phyloP scores from a whole-genome alignment of 2,329 filamentous ascomycete genomes.

The Orbilia blumenaviensis region DNA sequence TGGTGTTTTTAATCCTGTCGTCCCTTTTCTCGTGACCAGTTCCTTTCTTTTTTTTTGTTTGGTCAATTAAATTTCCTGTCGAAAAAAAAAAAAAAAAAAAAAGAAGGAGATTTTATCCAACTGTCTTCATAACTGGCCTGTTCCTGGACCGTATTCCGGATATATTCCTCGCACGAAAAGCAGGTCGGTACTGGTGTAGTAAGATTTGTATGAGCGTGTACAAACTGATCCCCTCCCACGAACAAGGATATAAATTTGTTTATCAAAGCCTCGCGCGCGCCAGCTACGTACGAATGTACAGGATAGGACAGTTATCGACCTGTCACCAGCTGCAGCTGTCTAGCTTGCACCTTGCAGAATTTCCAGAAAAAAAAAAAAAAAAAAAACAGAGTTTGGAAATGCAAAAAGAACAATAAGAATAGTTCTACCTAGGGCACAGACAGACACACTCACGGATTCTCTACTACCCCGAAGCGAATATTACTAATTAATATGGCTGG shows the following conservation, averaged over 20 bases:
- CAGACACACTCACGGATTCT: no score
- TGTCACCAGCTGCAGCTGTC: no score
- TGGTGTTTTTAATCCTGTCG: constrained; percentile 5
- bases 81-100: no score
- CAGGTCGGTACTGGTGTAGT: no score
- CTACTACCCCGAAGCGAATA: no score
- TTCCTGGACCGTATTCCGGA: constrained; percentile 42
- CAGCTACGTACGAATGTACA: no score
- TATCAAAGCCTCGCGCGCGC: constrained; percentile 37
- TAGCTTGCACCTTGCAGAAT: constrained; percentile 5
- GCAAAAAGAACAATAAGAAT: not conserved
- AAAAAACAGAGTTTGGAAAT: not conserved
- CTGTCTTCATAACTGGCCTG: constrained; percentile 32
- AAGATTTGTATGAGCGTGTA: no score
- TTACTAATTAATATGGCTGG: constrained; percentile 38
- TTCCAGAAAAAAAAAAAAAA: not conserved
- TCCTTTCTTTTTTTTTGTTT: constrained; percentile 10
- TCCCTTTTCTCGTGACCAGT: constrained; percentile 35
- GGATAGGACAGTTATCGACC: no score
- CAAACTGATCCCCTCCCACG: constrained; percentile 29
- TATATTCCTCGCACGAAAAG: constrained; percentile 36
- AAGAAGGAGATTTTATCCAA: no score
- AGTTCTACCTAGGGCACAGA: no score
- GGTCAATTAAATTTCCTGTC: constrained; percentile 29
- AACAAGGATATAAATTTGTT: constrained; percentile 16